Evolutionary conservation across 768 basidiomycete species (phyloP).

Genomic region (Pleurotus eryngii): DNA sequence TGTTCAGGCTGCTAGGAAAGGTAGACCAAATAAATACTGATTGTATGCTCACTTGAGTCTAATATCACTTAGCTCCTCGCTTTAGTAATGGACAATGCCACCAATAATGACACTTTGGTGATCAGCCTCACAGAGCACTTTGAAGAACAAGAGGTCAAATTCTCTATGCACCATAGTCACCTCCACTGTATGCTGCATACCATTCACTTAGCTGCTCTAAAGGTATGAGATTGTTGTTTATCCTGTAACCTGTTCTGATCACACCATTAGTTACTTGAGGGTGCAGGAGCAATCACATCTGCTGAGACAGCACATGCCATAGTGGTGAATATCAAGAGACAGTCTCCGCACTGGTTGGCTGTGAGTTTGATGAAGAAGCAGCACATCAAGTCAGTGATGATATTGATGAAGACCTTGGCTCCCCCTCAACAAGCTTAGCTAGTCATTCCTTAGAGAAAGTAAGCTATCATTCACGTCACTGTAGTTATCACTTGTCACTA

Average conservation of each 20-base stretch:
- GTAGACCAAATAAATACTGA: constrained; percentile 3
- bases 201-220: constrained; percentile 31
- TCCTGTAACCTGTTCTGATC: background rate
- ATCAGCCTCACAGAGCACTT: constrained; percentile 15
- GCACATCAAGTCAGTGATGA: background rate
- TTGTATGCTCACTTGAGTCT: background rate
- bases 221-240: constrained; percentile 13
- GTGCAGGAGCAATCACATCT: constrained; percentile 6
- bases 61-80: constrained; percentile 22
- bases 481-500: background rate
- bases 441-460: constrained; percentile 2
- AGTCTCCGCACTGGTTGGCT: constrained; percentile 1
- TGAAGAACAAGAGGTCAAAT: constrained; percentile 15
- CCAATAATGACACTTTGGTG: constrained; percentile 34
- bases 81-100: constrained; percentile 32
- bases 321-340: constrained; percentile 9
- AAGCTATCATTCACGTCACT: background rate
- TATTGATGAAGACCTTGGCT: background rate
- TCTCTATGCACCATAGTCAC: constrained; percentile 20
- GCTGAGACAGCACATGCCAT: background rate
- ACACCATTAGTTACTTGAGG: constrained; percentile 11
- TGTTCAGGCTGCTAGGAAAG: constrained; percentile 21
- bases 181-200: constrained; percentile 37
- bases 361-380: constrained; percentile 1
- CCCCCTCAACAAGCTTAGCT: background rate